Evolutionary conservation across 495 filamentous ascomycete genomes (phyloP).

Genomic region (Staphylotrichum tortipilum): DNA sequence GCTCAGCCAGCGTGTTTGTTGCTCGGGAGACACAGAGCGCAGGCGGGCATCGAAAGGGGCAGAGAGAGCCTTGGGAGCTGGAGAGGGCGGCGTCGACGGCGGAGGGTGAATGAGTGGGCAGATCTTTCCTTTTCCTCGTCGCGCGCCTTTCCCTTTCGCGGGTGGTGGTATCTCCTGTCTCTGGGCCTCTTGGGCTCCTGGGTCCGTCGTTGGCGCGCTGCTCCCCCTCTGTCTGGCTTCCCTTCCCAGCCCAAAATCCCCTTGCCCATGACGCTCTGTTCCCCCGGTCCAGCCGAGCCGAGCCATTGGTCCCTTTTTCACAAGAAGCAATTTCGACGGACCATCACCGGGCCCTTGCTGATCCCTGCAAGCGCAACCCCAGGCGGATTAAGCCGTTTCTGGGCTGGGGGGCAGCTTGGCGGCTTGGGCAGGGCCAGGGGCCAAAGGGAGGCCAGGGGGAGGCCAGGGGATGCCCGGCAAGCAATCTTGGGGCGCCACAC

Average conservation of each 20-base stretch:
- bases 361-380: slow-evolving; percentile 20
- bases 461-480: slow-evolving; percentile 13
- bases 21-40: no score
- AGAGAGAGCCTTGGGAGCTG: no score
- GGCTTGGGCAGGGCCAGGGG: not conserved
- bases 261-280: slow-evolving; percentile 4
- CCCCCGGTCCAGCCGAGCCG: slow-evolving; percentile 11
- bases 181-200: not conserved
- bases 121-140: slow-evolving; percentile 7
- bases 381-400: slow-evolving; percentile 20
- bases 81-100: no score
- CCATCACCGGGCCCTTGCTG: slow-evolving; percentile 25
- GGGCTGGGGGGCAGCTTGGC: slow-evolving; percentile 10
- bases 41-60: no score
- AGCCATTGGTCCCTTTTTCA: slow-evolving; percentile 20
- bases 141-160: not conserved
- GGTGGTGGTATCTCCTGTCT: slow-evolving; percentile 1
- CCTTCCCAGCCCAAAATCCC: slow-evolving; percentile 3
- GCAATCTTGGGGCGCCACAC: slow-evolving; percentile 1
- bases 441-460: not conserved
- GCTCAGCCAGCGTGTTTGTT: no score
- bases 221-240: no score
- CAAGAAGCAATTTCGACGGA: slow-evolving; percentile 27
- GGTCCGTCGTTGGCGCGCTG: no score
- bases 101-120: not conserved